Evolutionary conservation across 2,329 filamentous ascomycete genomes (phyloP).

Genomic region (Monosporascus ibericus): DNA sequence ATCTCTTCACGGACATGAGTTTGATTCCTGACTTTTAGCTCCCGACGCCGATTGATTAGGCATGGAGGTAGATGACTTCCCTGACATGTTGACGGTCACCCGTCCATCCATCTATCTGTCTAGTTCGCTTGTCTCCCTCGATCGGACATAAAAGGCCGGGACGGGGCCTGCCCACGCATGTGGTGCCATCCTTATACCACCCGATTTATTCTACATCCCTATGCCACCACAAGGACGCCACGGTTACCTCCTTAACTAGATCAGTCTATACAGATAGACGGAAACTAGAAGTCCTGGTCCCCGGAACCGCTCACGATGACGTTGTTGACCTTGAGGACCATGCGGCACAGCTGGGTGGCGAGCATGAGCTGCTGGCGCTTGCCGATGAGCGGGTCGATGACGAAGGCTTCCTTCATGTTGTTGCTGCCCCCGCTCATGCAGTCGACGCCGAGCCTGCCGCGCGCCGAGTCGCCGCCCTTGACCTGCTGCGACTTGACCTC

Average conservation of each 20-base stretch:
- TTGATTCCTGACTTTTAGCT: background rate
- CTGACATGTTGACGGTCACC: background rate
- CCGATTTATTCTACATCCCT: background rate
- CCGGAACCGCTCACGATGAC: constrained; percentile 87
- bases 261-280: too few relatives aligned
- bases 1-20: background rate
- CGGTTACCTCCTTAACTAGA: too few relatives aligned
- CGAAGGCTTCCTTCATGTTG: constrained; percentile 96
- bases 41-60: background rate
- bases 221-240: too few relatives aligned
- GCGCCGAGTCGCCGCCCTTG: constrained; percentile 51
- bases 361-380: constrained; percentile 96
- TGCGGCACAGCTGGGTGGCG: constrained; percentile 93
- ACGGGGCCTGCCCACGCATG: too few relatives aligned
- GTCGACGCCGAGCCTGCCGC: constrained; percentile 78
- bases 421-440: constrained; percentile 96
- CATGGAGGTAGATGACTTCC: background rate
- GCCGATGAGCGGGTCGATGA: constrained; percentile 95
- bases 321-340: constrained; percentile 97
- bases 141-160: background rate
- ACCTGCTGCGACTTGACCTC: constrained; percentile 95
- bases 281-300: constrained; percentile 72
- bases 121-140: background rate
- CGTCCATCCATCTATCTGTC: background rate
- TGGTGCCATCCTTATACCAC: too few relatives aligned